A percentile compares a stretch with the other conserved stretches of the same genome.
These are phyloP conservation scores for Pythium utonaiense DNA, from an alignment of 352 stramenopile genomes.

Conservation along the genomic window DNA sequence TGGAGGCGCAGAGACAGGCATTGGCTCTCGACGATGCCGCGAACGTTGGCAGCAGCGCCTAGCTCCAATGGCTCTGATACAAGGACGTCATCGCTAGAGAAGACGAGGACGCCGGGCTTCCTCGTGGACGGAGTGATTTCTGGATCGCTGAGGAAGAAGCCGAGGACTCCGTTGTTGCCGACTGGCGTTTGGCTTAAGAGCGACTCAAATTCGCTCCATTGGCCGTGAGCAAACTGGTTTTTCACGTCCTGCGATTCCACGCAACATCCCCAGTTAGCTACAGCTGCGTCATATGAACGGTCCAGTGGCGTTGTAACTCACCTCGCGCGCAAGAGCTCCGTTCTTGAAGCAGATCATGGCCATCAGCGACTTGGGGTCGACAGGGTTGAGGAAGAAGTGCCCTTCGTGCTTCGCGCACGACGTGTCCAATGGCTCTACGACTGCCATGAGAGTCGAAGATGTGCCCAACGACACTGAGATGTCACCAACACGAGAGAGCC, in stretches of 20 bases:
- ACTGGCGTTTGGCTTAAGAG: constrained; percentile 35
- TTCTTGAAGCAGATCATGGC: constrained; percentile 90
- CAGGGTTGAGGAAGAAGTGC: constrained; percentile 81
- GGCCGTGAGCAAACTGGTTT: constrained; percentile 33
- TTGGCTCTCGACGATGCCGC: constrained; percentile 64
- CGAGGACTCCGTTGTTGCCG: constrained; percentile 44
- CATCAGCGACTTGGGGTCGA: constrained; percentile 68
- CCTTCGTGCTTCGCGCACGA: constrained; percentile 57
- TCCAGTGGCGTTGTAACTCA: constrained; percentile 5
- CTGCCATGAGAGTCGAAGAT: constrained; percentile 60
- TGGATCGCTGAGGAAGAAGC: constrained; percentile 60
- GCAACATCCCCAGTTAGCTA: too few relatives aligned
- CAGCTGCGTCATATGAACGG: background rate
- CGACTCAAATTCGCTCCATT: constrained; percentile 56
- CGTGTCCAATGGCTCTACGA: constrained; percentile 39
- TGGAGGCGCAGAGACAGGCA: constrained; percentile 59
- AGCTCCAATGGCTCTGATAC: constrained; percentile 17
- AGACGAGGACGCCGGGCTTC: constrained; percentile 43
- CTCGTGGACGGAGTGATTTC: constrained; percentile 63
- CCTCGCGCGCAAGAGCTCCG: constrained; percentile 65
- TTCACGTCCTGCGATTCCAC: constrained; percentile 31
- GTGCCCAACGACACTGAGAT: constrained; percentile 63
- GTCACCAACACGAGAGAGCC: constrained; percentile 48
- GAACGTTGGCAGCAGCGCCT: constrained; percentile 26
- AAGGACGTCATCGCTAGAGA: constrained; percentile 25